Percentiles rank a stretch among this genome's conserved stretches.
Conservation (phyloP, 2,329 filamentous ascomycete species). For the Clonostachys rhizophaga region DNA sequence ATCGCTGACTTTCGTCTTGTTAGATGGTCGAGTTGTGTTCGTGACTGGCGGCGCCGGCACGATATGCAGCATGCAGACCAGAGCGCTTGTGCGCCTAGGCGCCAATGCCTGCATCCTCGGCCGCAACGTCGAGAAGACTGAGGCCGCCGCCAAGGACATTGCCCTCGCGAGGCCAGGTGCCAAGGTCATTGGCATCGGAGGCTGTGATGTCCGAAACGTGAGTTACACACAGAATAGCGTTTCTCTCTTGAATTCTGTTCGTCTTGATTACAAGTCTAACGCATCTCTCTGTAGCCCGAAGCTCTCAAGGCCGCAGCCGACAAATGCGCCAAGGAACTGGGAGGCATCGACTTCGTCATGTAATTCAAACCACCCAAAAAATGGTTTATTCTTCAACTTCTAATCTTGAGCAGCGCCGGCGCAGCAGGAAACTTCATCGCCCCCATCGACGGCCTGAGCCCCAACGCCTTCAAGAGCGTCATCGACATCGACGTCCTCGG, state of each 20-base stretch:
- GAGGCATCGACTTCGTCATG: conserved; percentile 90
- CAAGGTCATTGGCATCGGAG: conserved; percentile 82
- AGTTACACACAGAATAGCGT: conserved; percentile 9
- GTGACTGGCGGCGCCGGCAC: conserved; percentile 92
- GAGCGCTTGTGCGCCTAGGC: conserved; percentile 84
- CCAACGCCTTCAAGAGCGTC: conserved; percentile 91
- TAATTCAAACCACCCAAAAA: conserved; percentile 30
- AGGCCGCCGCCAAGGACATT: conserved; percentile 74
- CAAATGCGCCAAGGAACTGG: conserved; percentile 75
- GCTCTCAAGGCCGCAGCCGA: conserved; percentile 71
- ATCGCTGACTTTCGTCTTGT: not conserved
- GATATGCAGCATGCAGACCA: conserved; percentile 91
- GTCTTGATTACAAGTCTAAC: conserved; percentile 5
- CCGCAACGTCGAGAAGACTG: conserved; percentile 84
- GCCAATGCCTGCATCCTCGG: conserved; percentile 94
- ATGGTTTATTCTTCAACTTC: not conserved
- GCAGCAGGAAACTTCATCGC: conserved; percentile 95
- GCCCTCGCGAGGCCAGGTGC: conserved; percentile 72
- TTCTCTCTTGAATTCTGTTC: not conserved
- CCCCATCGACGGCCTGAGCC: conserved; percentile 72
- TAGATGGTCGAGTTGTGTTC: conserved; percentile 85
- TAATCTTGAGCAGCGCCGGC: conserved; percentile 60
- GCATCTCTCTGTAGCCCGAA: conserved; percentile 37
- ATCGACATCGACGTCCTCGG: conserved; percentile 95
- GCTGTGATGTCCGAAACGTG: conserved; percentile 71